Conservation (phyloP, 192 early-diverging fungal species). For the Physocladia obscura region DNA sequence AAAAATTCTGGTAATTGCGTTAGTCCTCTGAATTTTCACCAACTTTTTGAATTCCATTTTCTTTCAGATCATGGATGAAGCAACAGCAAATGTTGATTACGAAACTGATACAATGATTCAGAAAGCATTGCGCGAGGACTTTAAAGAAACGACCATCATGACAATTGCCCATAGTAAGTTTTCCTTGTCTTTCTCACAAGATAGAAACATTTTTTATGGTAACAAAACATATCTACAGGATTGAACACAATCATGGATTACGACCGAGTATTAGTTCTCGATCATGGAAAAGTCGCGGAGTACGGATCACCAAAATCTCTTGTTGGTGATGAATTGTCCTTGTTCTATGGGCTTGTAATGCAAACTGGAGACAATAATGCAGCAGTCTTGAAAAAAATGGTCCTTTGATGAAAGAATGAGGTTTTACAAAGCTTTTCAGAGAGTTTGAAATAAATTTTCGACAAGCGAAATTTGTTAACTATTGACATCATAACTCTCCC, state of each 20-base stretch:
- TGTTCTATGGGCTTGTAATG: constrained; percentile 60
- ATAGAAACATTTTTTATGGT: not conserved
- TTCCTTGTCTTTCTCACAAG: not conserved
- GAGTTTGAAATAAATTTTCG: no score
- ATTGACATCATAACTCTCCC: no score
- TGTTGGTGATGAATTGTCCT: constrained; percentile 39
- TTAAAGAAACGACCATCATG: constrained; percentile 59
- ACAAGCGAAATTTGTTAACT: no score
- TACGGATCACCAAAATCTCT: constrained; percentile 58
- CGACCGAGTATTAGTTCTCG: constrained; percentile 50
- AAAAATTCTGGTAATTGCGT: constrained; percentile 37
- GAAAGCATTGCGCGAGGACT: constrained; percentile 64
- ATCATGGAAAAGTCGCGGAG: constrained; percentile 47
- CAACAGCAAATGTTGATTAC: constrained; percentile 68
- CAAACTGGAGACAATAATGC: constrained; percentile 67
- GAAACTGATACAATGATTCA: constrained; percentile 80
- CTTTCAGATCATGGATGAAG: no score
- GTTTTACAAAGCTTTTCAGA: no score
- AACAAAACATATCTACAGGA: no score
- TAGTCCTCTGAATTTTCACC: not conserved
- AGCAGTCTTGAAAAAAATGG: constrained; percentile 53
- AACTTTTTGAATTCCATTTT: not conserved
- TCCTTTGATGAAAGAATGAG: no score
- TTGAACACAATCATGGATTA: constrained; percentile 51
- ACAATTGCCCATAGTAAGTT: constrained; percentile 47